Base-by-base conservation (phyloP, 345 rosid genomes). In the Ceriops tagal region DNA sequence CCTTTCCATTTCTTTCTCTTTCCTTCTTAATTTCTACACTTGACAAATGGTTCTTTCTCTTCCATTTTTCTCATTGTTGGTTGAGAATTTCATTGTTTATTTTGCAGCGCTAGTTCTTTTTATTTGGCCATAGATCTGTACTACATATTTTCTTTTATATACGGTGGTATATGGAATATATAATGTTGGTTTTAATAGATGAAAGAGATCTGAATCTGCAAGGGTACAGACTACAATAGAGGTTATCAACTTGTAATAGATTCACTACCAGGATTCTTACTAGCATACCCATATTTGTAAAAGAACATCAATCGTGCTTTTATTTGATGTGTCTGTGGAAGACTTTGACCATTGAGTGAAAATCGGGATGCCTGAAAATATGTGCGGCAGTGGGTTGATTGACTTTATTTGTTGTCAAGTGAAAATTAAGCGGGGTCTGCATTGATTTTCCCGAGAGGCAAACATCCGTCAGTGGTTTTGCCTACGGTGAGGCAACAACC, bases 251-350 rank as follows among this genome's bases (percentile, higher is more conserved):
- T 9, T 30, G 55, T 70, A 32, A 51, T 53, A 20, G 59, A 27
- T 27, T 62, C 15, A n/a, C 11, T n/a, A 43, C 39, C 62, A 26
- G 74, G 74, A 63, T 71, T 71, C 46, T 67, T 13, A 11, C 18
- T 19, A 58, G 15, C 43, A 56, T 55, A 34, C 6, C 26, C 26
- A 21, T n/a, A 53, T 67, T 21, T 22, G 18, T 13, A 13, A 43
- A 2, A 13, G 19, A 43, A 3, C 4, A 43, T 13, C 19, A 43
- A 43, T 43, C 49, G 4, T 15, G 19, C 49, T 43, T 13, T 3
- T 13, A 15, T 43, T 13, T 43, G 47, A 43, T 43, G 13, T 15
- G 49, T 15, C 58, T 21, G 27, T 35, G 35, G 56, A 32, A 6
- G 66, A 57, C 16, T 57, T 57, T 28, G 21, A 67, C 56, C 57